Evolutionary conservation across 179 eudicot species (phyloP), one percentile per base, ranked within the genome.

Genomic region (Camellia oleifera): DNA sequence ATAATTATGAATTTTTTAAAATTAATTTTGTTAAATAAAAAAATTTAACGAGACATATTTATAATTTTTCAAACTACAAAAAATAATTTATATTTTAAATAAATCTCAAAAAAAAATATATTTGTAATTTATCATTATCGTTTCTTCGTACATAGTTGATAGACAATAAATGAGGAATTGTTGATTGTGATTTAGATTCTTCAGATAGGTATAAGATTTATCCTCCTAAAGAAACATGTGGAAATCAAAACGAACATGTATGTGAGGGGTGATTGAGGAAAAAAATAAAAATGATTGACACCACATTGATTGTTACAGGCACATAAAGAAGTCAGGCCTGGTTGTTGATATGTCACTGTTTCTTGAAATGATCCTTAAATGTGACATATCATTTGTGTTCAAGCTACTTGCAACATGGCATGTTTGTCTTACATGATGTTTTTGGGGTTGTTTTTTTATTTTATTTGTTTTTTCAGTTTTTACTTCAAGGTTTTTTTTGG

Each of bases 291-390:
- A 70, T 44, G 53, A 70, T 46, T 46, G 72, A 68, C 72, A 69
- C 72, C 72, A 3, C 72, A 69, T 69, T 44, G 74, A 48, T n/a
- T 3, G 74, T 8, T 48, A 48, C 53, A 69, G 54, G 54, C 0
- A 15, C 17, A 26, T 1, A 67, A 67, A 67, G 71, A 45, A 46
- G 26, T 54, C 26, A 14, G 12, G 73, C 73, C 18, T 48, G 58
- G 74, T 48, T n/a, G 58, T 18, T 71, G 57, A 71, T 8, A n/a
- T 6, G 72, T 71, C 74, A 18, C 15, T 71, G 74, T 50, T n/a
- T 71, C 58, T 70, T 6, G 44, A 71, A 32, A 48, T 71, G 5
- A 71, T 71, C 74, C 74, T 71, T 50, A 71, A 71, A 17, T 71
- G 57, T 71, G 74, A 71, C 74, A 46, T 3, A n/a, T 46, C 58